Base-by-base conservation (phyloP, 1,284 basidiomycete genomes). In the Leccinum ambiguum region DNA sequence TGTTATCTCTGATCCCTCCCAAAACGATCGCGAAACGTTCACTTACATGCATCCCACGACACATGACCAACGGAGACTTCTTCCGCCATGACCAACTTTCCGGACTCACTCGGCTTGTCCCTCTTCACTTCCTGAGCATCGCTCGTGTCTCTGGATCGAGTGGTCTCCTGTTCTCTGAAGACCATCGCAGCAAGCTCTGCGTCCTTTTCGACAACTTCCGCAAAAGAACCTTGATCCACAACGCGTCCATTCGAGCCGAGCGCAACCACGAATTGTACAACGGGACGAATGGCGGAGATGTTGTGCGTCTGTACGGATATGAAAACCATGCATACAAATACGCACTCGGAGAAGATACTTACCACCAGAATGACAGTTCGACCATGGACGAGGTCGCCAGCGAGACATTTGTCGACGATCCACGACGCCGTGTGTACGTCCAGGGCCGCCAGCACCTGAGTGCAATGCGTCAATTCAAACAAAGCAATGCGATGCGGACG, bases 41-140 rank as follows among this genome's bases (percentile, higher is more conserved):
- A 50, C 60, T 16, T 30, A 61, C 60, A 61, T 33, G 60, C 60
- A 33, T n/a, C 26, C 60, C 60, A 61, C 21, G 60, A 61, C n/a
- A 61, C 60, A 41, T 33, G 60, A 33, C 60, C 60, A 7, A 14
- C 26, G 26, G 43, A 48, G 10, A 61, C 60, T 50, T 61, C 60
- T 14, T 61, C 60, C 3, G 16, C 26, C 43, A 61, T 61, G 43
- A 61, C 26, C 26, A 21, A 30, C 39, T 61, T 45, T 18, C 60
- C 60, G 39, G 23, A 45, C 26, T 39, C 60, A 3, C 11, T 48
- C n/a, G 43, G 60, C 13, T 18, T 48, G 7, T 18, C 26, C 5
- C 30, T 50, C n/a, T 48, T 9, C 11, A 33, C 26, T 45, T 33
- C 16, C 43, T 48, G 23, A 16, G 18, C 41, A 26, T 60, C 6